Evolutionary conservation across 495 filamentous ascomycete species (phyloP), one percentile per base, ranked within the genome.

Genomic region (Ascodesmis nigricans): DNA sequence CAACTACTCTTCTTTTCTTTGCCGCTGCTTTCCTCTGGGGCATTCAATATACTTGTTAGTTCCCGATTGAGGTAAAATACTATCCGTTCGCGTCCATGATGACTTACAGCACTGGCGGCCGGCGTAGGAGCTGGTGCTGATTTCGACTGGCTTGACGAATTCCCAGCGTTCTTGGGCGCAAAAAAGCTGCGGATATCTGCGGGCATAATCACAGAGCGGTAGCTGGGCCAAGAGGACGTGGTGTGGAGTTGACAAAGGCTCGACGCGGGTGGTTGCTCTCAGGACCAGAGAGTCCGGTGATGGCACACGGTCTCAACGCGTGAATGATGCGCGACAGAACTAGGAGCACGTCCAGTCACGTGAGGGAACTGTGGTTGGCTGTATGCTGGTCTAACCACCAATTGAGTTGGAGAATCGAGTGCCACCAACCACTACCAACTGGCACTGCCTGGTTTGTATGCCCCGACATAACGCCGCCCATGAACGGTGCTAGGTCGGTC

Each of bases 161-260:
- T 38, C 10, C 52, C 52, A 35, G 59, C 59, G 11, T 61, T 64
- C 44, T 68, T 73, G 21, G 68, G 64, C 10, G 67, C 67, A 54
- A 91, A 87, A 47, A 84, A 91, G 43, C 56, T 72, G 33, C 80
- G 61, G 40, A 90, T 90, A 60, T 90, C 79, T 21, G 65, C 38
- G 40, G 78, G 66, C 76, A 80, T 83, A 23, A 21, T 38, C 8
- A 9, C 13, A 23, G 13, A 3, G n/a, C n/a, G n/a, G n/a, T n/a
- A n/a, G n/a, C n/a, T n/a, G n/a, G n/a, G n/a, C n/a, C n/a, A n/a
- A n/a, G n/a, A n/a, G n/a, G 24, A n/a, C 10, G 24, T 27, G 24
- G 24, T 13, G 24, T 27, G 14, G 10, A 27, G 24, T 27, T n/a
- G 24, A n/a, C 14, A 27, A n/a, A 13, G 24, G 10, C 14, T 2